Evolutionary conservation across 352 stramenopile species (phyloP), one percentile per base, ranked within the genome.

Genomic region (Globisporangium spiculum): DNA sequence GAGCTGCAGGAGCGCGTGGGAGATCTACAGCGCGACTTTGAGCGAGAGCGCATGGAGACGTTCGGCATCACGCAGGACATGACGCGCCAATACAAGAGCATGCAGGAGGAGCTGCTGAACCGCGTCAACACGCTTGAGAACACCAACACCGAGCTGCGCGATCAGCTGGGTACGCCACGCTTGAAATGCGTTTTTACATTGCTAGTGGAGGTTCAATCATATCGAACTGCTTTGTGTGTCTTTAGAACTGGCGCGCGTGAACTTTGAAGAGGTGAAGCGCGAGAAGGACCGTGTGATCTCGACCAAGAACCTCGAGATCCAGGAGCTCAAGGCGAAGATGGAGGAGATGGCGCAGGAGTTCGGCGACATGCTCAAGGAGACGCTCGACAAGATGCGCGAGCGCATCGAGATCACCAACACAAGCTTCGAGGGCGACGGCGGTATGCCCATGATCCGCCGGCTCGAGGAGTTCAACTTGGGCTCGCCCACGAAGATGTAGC

Each of bases 21-120:
- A 27, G 81, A 96, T 52, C 76, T 98, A 38, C 87, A 96, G 66
- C 76, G 79, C 26, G 90, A 94, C 67, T 96, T 98, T 73, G 88
- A 98, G 58, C 75, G 80, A 22, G 92, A 97, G 72, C 79, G 91
- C 9, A 73, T 77, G 77, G 83, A 97, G 64, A 97, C 90, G 14
- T 96, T 96, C 52, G 95, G 96, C 22, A 98, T 99, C 63, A 98
- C 90, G 41, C 81, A 93, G 60, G 93, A 98, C 72, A 98, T 98
- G 94, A 98, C 95, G 58, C 83, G 96, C 9, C 95, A 98, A 81
- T 98, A 98, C 80, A 98, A 98, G 77, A 96, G 91, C 66, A 98
- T 99, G 94, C 93, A 98, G 69, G 91, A 97, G 56, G 88, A 97
- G 67, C 75, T 97, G 32, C 76, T 97, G 4, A 93, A 96, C 52